A percentile compares a stretch with the other conserved stretches of the same genome.
These are phyloP conservation scores for Aphanomyces invadans DNA, from an alignment of 352 stramenopile genomes.

Conservation along the genomic window DNA sequence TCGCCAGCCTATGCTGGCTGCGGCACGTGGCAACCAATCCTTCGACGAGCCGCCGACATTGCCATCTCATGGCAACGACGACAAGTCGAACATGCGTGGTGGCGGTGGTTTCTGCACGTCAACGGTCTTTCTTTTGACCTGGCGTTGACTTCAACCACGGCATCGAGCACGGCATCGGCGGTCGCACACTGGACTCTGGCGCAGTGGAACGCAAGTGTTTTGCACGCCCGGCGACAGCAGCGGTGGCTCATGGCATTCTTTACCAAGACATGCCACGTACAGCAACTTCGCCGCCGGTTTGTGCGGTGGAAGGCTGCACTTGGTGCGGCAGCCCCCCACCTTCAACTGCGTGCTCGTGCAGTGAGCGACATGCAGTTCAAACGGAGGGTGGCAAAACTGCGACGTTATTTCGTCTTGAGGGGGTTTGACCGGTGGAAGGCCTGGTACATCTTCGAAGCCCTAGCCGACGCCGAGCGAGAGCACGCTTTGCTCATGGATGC, in stretches of 20 bases:
- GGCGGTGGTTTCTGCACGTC: slow-evolving; percentile 6
- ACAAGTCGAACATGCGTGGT: neutral
- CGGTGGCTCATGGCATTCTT: slow-evolving; percentile 21
- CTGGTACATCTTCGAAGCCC: slow-evolving; percentile 39
- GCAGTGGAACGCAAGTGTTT: neutral
- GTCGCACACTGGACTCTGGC: neutral
- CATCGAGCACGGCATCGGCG: neutral
- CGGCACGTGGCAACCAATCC: neutral
- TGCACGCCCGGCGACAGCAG: slow-evolving; percentile 11
- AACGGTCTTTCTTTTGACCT: neutral
- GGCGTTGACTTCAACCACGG: neutral
- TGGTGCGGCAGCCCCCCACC: neutral
- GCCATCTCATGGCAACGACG: neutral
- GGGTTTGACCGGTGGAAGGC: slow-evolving; percentile 44
- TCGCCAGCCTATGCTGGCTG: no score
- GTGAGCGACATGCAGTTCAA: neutral
- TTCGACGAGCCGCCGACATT: neutral
- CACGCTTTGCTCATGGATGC: slow-evolving; percentile 40
- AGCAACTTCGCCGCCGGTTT: slow-evolving; percentile 5
- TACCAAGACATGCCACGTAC: slow-evolving; percentile 9
- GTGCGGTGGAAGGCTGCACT: neutral
- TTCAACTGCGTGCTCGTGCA: no score
- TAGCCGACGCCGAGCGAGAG: slow-evolving; percentile 36
- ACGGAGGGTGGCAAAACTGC: neutral
- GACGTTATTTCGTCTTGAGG: slow-evolving; percentile 23